Percentiles rank a stretch among this genome's conserved stretches.
Conservation (phyloP, 805 yeast species). For the Yarrowia divulgata region DNA sequence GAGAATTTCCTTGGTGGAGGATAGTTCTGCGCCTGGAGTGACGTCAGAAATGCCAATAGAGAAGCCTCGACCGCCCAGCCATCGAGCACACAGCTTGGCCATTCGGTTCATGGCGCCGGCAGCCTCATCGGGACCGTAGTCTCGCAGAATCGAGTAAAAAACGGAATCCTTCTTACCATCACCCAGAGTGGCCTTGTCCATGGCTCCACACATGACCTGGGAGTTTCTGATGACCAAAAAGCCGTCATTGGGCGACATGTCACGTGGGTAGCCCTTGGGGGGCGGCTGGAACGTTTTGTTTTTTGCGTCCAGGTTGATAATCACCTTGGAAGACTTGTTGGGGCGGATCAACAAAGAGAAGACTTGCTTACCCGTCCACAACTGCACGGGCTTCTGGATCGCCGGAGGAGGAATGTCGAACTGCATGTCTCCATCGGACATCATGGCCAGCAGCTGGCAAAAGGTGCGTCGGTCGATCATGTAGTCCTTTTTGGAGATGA, state of each 20-base stretch:
- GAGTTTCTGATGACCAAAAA: conserved; percentile 90
- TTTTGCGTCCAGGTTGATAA: conserved; percentile 92
- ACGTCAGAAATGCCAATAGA: conserved; percentile 98
- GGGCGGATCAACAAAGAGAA: conserved; percentile 89
- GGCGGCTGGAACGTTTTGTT: conserved; percentile 90
- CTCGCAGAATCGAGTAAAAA: conserved; percentile 92
- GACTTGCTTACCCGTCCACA: conserved; percentile 99
- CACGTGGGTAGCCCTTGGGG: conserved; percentile 70
- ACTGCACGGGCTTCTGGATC: conserved; percentile 80
- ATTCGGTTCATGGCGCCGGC: conserved; percentile 96
- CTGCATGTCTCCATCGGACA: conserved; percentile 89
- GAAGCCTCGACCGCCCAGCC: conserved; percentile 92
- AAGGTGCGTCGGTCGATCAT: conserved; percentile 88
- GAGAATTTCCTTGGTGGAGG: conserved; percentile 78
- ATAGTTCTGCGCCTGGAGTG: conserved; percentile 85
- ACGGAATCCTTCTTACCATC: conserved; percentile 98
- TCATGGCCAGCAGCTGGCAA: conserved; percentile 85
- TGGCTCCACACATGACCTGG: conserved; percentile 85
- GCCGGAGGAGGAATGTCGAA: conserved; percentile 97
- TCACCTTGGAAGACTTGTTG: conserved; percentile 73
- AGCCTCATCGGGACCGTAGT: conserved; percentile 96
- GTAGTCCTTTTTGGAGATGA: conserved; percentile 91
- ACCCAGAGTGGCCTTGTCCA: conserved; percentile 96
- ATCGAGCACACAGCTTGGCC: conserved; percentile 99
- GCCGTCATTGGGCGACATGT: conserved; percentile 98